Evolutionary conservation across 495 filamentous ascomycete species (phyloP).

Genomic region (Annulohypoxylon bovei): DNA sequence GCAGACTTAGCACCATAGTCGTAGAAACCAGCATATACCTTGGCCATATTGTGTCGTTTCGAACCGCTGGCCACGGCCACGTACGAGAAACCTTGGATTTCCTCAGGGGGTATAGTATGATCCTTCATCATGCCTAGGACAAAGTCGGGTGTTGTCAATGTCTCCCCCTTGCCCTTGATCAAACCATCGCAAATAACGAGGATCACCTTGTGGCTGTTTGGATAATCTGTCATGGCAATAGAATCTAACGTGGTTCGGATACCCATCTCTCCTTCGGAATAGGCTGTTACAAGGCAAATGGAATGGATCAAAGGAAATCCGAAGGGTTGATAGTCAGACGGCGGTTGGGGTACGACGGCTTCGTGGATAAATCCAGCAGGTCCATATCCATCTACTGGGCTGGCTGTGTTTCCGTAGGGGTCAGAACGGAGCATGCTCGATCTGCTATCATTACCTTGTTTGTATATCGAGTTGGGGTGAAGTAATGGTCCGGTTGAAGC

Average conservation of each 20-base stretch:
- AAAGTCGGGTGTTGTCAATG: slow-evolving; percentile 87
- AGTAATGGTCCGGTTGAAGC: slow-evolving; percentile 82
- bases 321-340: slow-evolving; percentile 94
- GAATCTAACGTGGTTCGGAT: slow-evolving; percentile 95
- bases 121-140: slow-evolving; percentile 95
- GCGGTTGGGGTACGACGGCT: slow-evolving; percentile 95
- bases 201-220: slow-evolving; percentile 97
- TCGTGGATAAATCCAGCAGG: slow-evolving; percentile 95
- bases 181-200: slow-evolving; percentile 97
- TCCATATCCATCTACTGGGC: slow-evolving; percentile 77
- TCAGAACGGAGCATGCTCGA: slow-evolving; percentile 63
- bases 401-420: slow-evolving; percentile 61
- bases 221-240: slow-evolving; percentile 96
- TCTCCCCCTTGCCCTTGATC: slow-evolving; percentile 95
- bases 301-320: slow-evolving; percentile 93
- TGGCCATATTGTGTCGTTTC: slow-evolving; percentile 99
- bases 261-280: slow-evolving; percentile 94
- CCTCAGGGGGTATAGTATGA: slow-evolving; percentile 76
- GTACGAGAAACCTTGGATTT: slow-evolving; percentile 91
- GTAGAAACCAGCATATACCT: slow-evolving; percentile 97
- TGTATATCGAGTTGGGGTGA: slow-evolving; percentile 76
- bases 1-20: slow-evolving; percentile 86
- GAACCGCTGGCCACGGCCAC: slow-evolving; percentile 96
- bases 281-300: slow-evolving; percentile 95
- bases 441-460: slow-evolving; percentile 74